Conservation (phyloP, 306 rosid genomes). For the Rubus idaeus region DNA sequence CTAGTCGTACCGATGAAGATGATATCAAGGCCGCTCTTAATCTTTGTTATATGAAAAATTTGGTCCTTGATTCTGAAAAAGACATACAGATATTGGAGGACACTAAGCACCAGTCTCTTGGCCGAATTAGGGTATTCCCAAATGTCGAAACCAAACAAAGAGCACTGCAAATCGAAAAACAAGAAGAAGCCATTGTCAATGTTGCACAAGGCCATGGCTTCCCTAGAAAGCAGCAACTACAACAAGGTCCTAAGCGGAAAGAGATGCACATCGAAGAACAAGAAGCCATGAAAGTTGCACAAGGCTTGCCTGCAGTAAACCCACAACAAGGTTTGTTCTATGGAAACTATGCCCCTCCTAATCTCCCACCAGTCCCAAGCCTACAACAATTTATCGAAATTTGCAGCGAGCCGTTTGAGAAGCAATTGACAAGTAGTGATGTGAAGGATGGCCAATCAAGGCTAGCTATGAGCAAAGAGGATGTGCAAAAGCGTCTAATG, state of each 20-base stretch:
- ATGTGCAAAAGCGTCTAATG: neutral
- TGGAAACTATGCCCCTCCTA: slow-evolving; percentile 5
- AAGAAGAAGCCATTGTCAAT: neutral
- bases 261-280: neutral
- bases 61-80: neutral
- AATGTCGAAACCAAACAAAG: neutral
- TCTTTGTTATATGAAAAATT: neutral
- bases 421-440: slow-evolving; percentile 11
- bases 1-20: neutral
- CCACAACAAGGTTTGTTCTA: neutral
- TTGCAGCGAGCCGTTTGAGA: slow-evolving; percentile 21
- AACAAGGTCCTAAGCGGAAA: neutral
- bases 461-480: slow-evolving; percentile 14
- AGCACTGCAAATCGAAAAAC: neutral
- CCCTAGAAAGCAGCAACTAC: neutral
- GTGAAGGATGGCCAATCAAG: slow-evolving; percentile 10
- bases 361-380: neutral
- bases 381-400: neutral
- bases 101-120: neutral
- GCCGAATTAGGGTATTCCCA: neutral
- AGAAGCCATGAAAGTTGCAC: neutral
- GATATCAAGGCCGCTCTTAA: neutral
- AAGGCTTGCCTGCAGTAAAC: neutral
- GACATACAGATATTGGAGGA: neutral
- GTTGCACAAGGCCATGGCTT: neutral